phyloP scores from a whole-genome alignment of 2,329 filamentous ascomycete species.

The Trichoderma hamatum region DNA sequence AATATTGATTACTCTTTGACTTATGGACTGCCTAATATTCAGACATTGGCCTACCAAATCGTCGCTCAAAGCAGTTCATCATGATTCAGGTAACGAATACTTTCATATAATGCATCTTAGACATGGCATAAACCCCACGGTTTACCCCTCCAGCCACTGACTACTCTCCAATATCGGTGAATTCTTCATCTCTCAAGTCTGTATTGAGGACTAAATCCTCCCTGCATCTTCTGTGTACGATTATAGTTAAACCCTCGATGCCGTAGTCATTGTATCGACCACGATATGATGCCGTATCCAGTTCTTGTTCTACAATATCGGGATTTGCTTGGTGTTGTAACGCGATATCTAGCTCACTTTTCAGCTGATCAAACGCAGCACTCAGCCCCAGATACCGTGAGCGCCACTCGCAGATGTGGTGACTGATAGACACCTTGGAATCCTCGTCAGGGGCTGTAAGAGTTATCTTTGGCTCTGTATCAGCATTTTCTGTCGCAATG shows the following conservation, averaged over 20 bases:
- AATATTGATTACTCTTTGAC: neutral
- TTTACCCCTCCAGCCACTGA: neutral
- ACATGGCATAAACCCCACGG: neutral
- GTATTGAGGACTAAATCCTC: conserved; percentile 58
- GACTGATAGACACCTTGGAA: neutral
- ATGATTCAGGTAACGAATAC: neutral
- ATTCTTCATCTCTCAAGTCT: conserved; percentile 39
- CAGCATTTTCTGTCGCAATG: neutral
- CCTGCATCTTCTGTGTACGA: conserved; percentile 53
- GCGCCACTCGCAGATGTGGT: conserved; percentile 25
- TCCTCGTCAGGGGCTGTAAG: neutral
- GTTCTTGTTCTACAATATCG: neutral
- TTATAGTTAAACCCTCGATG: conserved; percentile 54
- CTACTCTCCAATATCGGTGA: neutral
- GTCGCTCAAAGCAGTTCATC: neutral
- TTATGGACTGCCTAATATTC: neutral
- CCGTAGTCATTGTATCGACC: conserved; percentile 42
- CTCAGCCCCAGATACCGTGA: conserved; percentile 25
- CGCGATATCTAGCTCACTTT: conserved; percentile 10
- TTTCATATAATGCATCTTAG: neutral
- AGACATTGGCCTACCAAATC: neutral
- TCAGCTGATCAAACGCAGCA: conserved; percentile 22
- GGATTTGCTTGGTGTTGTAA: conserved; percentile 6
- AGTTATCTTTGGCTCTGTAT: neutral
- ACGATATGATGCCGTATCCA: neutral